A percentile compares a stretch with the other conserved stretches of the same genome.
phyloP scores from a whole-genome alignment of 805 yeast species.

The Yarrowia hollandica region DNA sequence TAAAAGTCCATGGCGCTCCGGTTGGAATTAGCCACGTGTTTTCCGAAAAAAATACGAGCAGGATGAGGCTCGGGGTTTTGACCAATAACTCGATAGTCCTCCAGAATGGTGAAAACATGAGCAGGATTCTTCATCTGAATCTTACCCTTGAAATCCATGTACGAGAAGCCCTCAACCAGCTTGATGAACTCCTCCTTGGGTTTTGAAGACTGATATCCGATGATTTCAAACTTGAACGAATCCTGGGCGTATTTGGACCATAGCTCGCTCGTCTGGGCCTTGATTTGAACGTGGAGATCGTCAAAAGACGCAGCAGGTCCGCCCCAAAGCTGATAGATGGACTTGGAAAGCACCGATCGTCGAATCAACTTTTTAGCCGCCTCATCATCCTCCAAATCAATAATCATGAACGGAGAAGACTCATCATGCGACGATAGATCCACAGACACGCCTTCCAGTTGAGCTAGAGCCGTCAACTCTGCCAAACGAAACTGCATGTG shows the following conservation, averaged over 20 bases:
- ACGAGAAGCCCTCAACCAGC: constrained; percentile 70
- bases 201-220: constrained; percentile 72
- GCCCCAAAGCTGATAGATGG: constrained; percentile 77
- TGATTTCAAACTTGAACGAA: constrained; percentile 79
- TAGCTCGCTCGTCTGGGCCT: constrained; percentile 36
- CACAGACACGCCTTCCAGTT: constrained; percentile 53
- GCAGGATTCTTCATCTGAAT: constrained; percentile 78
- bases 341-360: constrained; percentile 69
- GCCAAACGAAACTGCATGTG: constrained; percentile 76
- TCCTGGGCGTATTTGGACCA: constrained; percentile 45
- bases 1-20: constrained; percentile 69
- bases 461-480: constrained; percentile 83
- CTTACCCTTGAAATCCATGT: constrained; percentile 71
- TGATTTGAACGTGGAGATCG: constrained; percentile 56
- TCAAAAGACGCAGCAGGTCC: constrained; percentile 63
- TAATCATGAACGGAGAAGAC: constrained; percentile 65
- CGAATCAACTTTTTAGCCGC: constrained; percentile 63
- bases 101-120: constrained; percentile 67
- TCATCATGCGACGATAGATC: constrained; percentile 63
- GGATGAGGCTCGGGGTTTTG: constrained; percentile 52
- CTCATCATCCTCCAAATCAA: constrained; percentile 63
- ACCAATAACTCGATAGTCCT: constrained; percentile 56
- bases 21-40: constrained; percentile 68
- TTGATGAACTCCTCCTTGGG: constrained; percentile 52
- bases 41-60: constrained; percentile 66